Percentiles rank a stretch among this genome's conserved stretches.
Conservation (phyloP, 2,329 filamentous ascomycete genomes). For the Alternaria postmessia region DNA sequence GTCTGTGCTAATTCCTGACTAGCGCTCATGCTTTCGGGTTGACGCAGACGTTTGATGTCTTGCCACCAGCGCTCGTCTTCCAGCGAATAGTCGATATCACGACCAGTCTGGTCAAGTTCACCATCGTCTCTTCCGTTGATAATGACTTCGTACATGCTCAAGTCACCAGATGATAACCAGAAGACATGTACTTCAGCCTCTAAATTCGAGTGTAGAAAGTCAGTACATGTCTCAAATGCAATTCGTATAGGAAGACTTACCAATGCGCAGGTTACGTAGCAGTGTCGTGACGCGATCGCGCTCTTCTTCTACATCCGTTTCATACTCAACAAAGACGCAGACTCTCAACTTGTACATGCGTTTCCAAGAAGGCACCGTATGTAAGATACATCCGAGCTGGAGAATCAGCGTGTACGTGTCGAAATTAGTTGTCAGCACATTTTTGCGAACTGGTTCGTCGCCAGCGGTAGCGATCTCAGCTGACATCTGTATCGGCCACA, state of each 20-base stretch:
- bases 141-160: conserved; percentile 77
- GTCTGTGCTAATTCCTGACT: conserved; percentile 57
- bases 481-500: conserved; percentile 95
- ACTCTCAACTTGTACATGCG: conserved; percentile 76
- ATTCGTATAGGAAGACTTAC: too few relatives aligned
- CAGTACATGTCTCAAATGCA: too few relatives aligned
- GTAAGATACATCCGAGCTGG: conserved; percentile 83
- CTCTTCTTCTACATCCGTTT: conserved; percentile 83
- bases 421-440: conserved; percentile 84
- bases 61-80: conserved; percentile 84
- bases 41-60: conserved; percentile 67
- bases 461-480: conserved; percentile 73
- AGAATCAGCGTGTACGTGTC: conserved; percentile 90
- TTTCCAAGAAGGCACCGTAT: conserved; percentile 83
- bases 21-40: conserved; percentile 45
- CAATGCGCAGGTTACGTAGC: conserved; percentile 79
- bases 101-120: conserved; percentile 63
- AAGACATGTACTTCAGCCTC: conserved; percentile 80
- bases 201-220: too few relatives aligned
- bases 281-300: conserved; percentile 74
- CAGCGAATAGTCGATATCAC: conserved; percentile 71
- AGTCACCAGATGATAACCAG: conserved; percentile 76
- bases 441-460: conserved; percentile 57
- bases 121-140: conserved; percentile 70
- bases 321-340: conserved; percentile 88